Base-by-base conservation (phyloP, 176 grass and related monocot genomes). In the Poa annua region DNA sequence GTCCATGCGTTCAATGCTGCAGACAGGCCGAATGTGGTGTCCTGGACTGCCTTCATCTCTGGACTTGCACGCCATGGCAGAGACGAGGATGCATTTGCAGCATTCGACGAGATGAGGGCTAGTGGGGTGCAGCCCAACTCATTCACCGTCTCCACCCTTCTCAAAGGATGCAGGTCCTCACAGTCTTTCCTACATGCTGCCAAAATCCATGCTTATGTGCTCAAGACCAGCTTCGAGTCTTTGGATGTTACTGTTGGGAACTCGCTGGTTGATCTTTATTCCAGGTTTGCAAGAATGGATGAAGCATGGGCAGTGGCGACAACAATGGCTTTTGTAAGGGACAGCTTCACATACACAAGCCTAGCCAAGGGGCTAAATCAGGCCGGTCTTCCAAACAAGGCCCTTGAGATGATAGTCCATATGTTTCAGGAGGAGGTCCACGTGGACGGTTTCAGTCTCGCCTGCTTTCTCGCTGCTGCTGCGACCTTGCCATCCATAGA, bases 261-360 rank as follows among this genome's bases (percentile, higher is more conserved):
- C 60, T 86, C 92, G 36, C 77, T 94, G 77, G 88, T 93, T 17
- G 72, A 97, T 80, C 33, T 88, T 25, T 94, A 97, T 85, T 87
- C 84, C 53, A 94, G 95, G 66, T 95, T 83, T 88, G 87, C 76
- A 32, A 83, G 75, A 81, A 75, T 84, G 79, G 71, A 91, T 19
- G 79, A 94, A 41, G 90, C 88, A 9, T 86, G 88, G 92, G 54
- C 66, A 17, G 86, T 94, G 36, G 80, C 85, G 21, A 80, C 65
- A 38, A 88, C 90, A 64, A 93, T 97, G 84, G 53, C 84, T 11
- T 72, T 72, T 33, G 34, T 39, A 38, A 89, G 82, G 77, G 88
- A 98, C 71, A 88, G 24, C 45, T 74, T 91, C 64, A 94, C 90
- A 36, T 98, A 95, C 80, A 93, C 95, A 6, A 98, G 84, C 88